Percentiles rank a stretch among this genome's conserved stretches.
These are phyloP conservation scores for Carex scoparia DNA, from an alignment of 176 grass and related monocot species.

Conservation along the genomic window DNA sequence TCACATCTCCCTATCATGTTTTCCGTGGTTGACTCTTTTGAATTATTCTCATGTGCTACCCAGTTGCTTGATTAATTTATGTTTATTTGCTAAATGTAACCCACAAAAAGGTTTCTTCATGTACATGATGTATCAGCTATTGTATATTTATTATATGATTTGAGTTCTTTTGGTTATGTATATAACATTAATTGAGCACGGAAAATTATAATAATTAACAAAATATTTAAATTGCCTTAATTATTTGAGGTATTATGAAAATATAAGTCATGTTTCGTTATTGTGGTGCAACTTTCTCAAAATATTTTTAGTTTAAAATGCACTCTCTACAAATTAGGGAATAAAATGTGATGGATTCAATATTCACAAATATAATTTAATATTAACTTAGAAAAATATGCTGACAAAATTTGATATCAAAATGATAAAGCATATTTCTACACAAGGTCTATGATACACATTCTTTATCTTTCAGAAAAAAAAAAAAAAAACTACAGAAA, in stretches of 20 bases:
- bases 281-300: not conserved
- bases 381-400: too few relatives aligned
- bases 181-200: not conserved
- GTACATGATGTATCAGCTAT: not conserved
- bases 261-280: not conserved
- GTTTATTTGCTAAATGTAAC: not conserved
- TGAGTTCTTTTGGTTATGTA: not conserved
- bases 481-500: too few relatives aligned
- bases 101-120: not conserved
- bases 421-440: too few relatives aligned
- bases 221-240: not conserved
- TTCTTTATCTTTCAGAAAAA: too few relatives aligned
- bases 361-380: too few relatives aligned
- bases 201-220: not conserved
- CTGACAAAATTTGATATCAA: too few relatives aligned
- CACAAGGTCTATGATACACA: too few relatives aligned
- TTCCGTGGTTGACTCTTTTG: not conserved
- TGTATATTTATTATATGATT: not conserved
- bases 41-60: constrained; percentile 24
- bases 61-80: constrained; percentile 1
- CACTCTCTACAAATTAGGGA: too few relatives aligned
- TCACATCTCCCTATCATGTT: constrained; percentile 16
- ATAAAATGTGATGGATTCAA: too few relatives aligned
- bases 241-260: not conserved
- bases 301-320: too few relatives aligned